A percentile compares a stretch with the other conserved stretches of the same genome.
Conservation (phyloP, 2,329 filamentous ascomycete species). For the Penicillium sp. region DNA sequence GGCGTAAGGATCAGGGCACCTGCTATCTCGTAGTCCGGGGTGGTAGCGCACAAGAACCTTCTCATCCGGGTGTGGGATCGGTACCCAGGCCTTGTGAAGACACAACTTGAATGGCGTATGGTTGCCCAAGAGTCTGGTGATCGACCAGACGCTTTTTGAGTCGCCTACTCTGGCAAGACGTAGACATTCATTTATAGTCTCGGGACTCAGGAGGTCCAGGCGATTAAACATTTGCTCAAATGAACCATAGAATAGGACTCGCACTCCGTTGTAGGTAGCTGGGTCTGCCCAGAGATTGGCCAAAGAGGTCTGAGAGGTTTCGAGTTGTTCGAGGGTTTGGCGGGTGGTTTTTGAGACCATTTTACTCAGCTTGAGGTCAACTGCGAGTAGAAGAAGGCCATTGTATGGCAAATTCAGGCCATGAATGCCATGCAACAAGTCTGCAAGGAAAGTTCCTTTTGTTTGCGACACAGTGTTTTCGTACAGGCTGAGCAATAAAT, state of each 20-base stretch:
- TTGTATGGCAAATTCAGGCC: slow-evolving; percentile 32
- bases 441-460: slow-evolving; percentile 25
- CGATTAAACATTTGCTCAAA: slow-evolving; percentile 33
- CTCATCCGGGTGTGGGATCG: slow-evolving; percentile 22
- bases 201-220: slow-evolving; percentile 35
- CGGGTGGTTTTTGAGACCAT: slow-evolving; percentile 24
- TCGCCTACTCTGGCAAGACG: slow-evolving; percentile 32
- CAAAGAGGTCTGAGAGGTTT: slow-evolving; percentile 28
- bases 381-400: slow-evolving; percentile 28
- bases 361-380: slow-evolving; percentile 27
- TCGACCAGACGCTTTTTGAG: slow-evolving; percentile 24
- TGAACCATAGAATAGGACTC: slow-evolving; percentile 26
- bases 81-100: slow-evolving; percentile 33
- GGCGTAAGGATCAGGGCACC: slow-evolving; percentile 33
- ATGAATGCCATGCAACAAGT: slow-evolving; percentile 30
- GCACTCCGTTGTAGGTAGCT: slow-evolving; percentile 27
- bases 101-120: slow-evolving; percentile 42
- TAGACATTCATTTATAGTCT: slow-evolving; percentile 32
- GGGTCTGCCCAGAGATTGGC: slow-evolving; percentile 29
- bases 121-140: slow-evolving; percentile 36
- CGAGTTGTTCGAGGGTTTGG: slow-evolving; percentile 26
- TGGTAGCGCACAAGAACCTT: slow-evolving; percentile 30
- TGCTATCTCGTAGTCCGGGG: slow-evolving; percentile 16
- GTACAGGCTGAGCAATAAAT: slow-evolving; percentile 30
- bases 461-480: slow-evolving; percentile 17